Conservation (phyloP, 2,329 filamentous ascomycete species). For the Pezicula rhizophila region DNA sequence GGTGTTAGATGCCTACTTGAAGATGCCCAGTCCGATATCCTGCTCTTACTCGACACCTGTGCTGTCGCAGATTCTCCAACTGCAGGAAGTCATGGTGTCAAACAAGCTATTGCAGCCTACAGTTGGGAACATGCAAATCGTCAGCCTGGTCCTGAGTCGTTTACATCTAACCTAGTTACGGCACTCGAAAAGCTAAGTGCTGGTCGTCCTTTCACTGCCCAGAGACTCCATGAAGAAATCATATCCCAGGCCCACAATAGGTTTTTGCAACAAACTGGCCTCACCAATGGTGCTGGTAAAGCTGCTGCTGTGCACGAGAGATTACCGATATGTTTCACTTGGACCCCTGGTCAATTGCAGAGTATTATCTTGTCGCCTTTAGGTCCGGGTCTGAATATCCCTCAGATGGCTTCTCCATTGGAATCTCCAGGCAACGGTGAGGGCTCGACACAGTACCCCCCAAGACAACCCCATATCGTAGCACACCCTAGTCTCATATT, state of each 20-base stretch:
- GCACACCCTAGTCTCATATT: constrained; percentile 41
- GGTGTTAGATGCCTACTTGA: constrained; percentile 57
- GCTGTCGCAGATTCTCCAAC: constrained; percentile 44
- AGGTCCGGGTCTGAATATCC: constrained; percentile 26
- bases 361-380: constrained; percentile 43
- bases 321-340: constrained; percentile 47
- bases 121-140: constrained; percentile 42
- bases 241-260: constrained; percentile 31
- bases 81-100: constrained; percentile 48
- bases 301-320: constrained; percentile 25
- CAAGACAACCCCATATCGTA: constrained; percentile 19
- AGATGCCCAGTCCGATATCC: constrained; percentile 56
- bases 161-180: constrained; percentile 51
- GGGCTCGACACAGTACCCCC: constrained; percentile 12
- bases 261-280: constrained; percentile 34
- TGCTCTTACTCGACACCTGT: constrained; percentile 58
- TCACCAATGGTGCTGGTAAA: constrained; percentile 40
- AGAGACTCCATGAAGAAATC: constrained; percentile 52
- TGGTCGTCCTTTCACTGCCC: constrained; percentile 49
- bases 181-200: constrained; percentile 47
- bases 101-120: constrained; percentile 58
- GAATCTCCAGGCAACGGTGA: constrained; percentile 22
- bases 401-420: constrained; percentile 20
- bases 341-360: constrained; percentile 48
- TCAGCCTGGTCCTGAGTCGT: constrained; percentile 44